Evolutionary conservation across 1,284 basidiomycete genomes (phyloP), one percentile per base, ranked within the genome.

Genomic region (Athelia psychrophila): DNA sequence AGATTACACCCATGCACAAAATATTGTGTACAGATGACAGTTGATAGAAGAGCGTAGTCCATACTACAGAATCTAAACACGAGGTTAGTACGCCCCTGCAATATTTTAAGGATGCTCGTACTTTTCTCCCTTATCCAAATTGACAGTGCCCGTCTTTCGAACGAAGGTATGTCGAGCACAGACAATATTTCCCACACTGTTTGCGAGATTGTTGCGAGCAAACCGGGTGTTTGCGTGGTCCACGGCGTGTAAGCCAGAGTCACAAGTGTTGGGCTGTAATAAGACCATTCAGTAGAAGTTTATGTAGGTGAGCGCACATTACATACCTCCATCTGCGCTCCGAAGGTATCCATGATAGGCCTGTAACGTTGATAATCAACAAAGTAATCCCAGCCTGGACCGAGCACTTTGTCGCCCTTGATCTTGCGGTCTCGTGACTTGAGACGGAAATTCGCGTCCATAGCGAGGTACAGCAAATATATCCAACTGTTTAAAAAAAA

Each of bases 121-220:
- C 58, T 48, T 49, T 50, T 60, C 53, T 1, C 58, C 58, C 24
- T 49, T 45, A 24, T 57, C 49, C 12, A 58, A 25, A 44, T 59
- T 36, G 3, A 49, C 58, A 13, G 55, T 25, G 1, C 49, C 48
- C 1, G 32, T 48, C 1, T 49, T 19, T 22, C 47, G 2, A 27
- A 55, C 33, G 18, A 54, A 40, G 3, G 49, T 53, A 20, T 54
- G 53, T 2, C 44, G 50, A 1, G 46, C 30, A 24, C 58, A 60
- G 3, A 42, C 44, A 1, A 60, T 44, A 3, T 44, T 42, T 0
- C 52, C 53, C 12, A 58, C 51, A 2, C 58, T 57, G 2, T 50
- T 56, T 2, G 47, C 47, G 5, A 38, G 38, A 3, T 56, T 16
- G 1, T 56, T 56, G 18, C 23, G 30, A 2, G 49, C 33, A 1